Evolutionary conservation across 345 rosid genomes (phyloP).

Genomic region (Brassica carinata): DNA sequence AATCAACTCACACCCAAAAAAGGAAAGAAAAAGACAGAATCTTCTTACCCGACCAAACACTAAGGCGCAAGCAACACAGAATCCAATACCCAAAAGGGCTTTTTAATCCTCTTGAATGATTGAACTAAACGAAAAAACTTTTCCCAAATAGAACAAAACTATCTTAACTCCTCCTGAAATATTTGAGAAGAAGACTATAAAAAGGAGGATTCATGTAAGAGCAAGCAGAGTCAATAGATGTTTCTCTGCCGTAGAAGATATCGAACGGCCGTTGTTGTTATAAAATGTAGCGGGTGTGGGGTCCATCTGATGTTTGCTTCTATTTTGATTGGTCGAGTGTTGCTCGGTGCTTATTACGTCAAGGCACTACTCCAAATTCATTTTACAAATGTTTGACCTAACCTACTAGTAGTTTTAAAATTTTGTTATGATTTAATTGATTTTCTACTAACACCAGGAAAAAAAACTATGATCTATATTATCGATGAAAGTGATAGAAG

Average conservation of each 20-base stretch:
- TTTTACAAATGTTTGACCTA: constrained; percentile 23
- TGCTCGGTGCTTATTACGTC: constrained; percentile 26
- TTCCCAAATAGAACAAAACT: background rate
- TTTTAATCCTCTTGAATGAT: constrained; percentile 16
- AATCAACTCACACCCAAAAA: background rate
- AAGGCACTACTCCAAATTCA: background rate
- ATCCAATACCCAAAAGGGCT: constrained; percentile 32
- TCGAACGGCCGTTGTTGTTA: background rate
- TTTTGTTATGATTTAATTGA: background rate
- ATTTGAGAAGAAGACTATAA: background rate
- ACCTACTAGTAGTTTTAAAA: background rate
- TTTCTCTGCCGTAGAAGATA: constrained; percentile 11
- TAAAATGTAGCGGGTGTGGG: background rate
- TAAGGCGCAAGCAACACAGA: constrained; percentile 5
- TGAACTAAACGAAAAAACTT: constrained; percentile 14
- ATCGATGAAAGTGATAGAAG: background rate
- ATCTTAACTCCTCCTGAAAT: background rate
- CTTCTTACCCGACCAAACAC: constrained; percentile 31
- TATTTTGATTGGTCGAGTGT: constrained; percentile 17
- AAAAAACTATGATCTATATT: background rate
- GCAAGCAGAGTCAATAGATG: background rate
- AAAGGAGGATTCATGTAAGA: background rate
- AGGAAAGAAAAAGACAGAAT: constrained; percentile 15
- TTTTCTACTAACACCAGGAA: background rate
- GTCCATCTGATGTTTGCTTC: constrained; percentile 2